phyloP scores from a whole-genome alignment of 2,329 filamentous ascomycete genomes.

The Penicillium capsulatum region DNA sequence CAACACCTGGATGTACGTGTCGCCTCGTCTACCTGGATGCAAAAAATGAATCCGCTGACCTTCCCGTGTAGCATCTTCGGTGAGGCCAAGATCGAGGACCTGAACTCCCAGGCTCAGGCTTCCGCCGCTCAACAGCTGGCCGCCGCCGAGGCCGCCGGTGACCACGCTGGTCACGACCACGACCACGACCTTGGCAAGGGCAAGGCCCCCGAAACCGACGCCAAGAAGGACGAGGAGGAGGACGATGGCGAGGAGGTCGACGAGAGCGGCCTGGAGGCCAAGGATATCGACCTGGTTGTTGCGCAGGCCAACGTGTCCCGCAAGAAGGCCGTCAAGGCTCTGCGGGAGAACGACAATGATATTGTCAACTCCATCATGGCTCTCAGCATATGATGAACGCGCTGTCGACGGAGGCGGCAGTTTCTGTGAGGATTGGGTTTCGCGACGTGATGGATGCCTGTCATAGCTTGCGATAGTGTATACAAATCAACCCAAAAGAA shows the following conservation, averaged over 20 bases:
- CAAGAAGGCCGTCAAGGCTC: conserved; percentile 97
- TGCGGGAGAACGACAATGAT: conserved; percentile 96
- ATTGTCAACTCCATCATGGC: conserved; percentile 99
- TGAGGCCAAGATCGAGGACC: conserved; percentile 99
- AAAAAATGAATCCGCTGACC: conserved; percentile 22
- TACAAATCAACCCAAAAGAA: conserved; percentile 35
- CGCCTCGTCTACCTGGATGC: background rate
- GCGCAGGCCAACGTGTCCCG: conserved; percentile 92
- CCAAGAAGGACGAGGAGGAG: conserved; percentile 71
- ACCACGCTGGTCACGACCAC: conserved; percentile 58
- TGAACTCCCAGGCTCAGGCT: conserved; percentile 96
- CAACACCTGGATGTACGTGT: conserved; percentile 97
- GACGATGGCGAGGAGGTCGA: conserved; percentile 96
- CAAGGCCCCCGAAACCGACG: conserved; percentile 58
- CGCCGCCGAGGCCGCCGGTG: conserved; percentile 61
- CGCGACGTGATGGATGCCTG: conserved; percentile 26
- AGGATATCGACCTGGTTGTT: conserved; percentile 99
- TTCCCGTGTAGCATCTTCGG: conserved; percentile 80
- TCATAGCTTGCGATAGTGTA: conserved; percentile 32
- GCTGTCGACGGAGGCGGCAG: conserved; percentile 9
- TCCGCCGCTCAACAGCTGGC: conserved; percentile 94
- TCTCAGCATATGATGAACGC: conserved; percentile 64
- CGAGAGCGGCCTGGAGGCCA: conserved; percentile 88
- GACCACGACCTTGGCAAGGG: conserved; percentile 55
- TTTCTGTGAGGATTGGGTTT: conserved; percentile 32